Base-by-base conservation (phyloP, 148 eudicot genomes). In the Rhododendron ovatum region DNA sequence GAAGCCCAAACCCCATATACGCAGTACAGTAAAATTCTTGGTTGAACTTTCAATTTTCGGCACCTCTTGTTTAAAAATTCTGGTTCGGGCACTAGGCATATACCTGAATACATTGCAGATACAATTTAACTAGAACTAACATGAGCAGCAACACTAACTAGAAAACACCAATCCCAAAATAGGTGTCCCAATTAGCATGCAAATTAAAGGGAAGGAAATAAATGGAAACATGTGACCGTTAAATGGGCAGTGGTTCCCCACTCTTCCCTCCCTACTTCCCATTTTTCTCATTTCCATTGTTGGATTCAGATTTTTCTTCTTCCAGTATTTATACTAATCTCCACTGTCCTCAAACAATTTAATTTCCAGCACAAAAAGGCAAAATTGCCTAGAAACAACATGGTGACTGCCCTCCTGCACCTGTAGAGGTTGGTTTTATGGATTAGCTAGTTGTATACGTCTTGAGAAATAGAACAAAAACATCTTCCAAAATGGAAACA, bases 191-290 rank as follows among this genome's bases (percentile, higher is more conserved):
- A 63, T 63, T 6, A 24, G 28, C 30, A 63, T n/a, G 28, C 3
- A 63, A 1, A 63, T 63, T 63, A 7, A 63, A 63, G 71, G 61
- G 61, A 55, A 55, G 61, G 61, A 55, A 55, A 55, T 55, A 55
- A 55, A 17, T 55, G 75, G 48, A 69, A 84, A 78, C 51, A 67
- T 69, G 71, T 87, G 69, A 77, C 88, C 82, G 67, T 87, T 57
- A 43, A 24, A 12, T 63, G 37, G 61, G 65, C 82, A 84, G 80
- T 79, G 83, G 88, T 48, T 89, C 69, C 86, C 93, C 95, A 85
- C 3, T 85, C 85, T 91, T 88, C 69, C 77, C 92, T 93, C 93
- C 48, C 89, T 28, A 80, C 92, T 89, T 87, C 88, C 71, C 89
- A 89, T 86, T 86, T 69, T 15, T 26, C 53, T 17, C 18, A 15